Base-by-base conservation (phyloP, 306 rosid genomes). In the Myrica gale region DNA sequence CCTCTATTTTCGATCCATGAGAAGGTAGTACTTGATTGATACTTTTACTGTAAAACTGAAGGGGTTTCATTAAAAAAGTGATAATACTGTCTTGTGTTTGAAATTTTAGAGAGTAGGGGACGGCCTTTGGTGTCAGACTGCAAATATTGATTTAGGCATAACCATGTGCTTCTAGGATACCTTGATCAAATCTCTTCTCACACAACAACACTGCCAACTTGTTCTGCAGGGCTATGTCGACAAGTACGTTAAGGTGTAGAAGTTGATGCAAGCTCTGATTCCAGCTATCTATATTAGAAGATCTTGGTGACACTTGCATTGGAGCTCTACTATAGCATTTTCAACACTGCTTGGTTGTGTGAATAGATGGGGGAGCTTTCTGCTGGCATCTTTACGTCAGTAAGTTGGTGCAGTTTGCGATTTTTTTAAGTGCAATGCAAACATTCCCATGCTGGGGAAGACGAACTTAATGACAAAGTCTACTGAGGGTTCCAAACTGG, bases 151-250 rank as follows among this genome's bases (percentile, higher is more conserved):
- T 63, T 65, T 57, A 51, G 67, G 20, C 37, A 39, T 51, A 65
- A 67, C 58, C 9, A 6, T 63, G 69, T 63, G 19, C 46, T 63
- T 63, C 68, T 39, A 63, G 15, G 20, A 63, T 63, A 7, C 46
- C 39, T 39, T 3, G 37, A 16, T 6, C 13, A 16, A 2, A 41
- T 66, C 39, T n/a, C 4, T 66, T 12, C 9, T 17, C 13, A 9
- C 12, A 17, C 16, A 66, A 23, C 70, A n/a, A 17, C 75, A 60
- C 76, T 68, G 67, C 32, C 74, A 60, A 52, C 62, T 12, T 74
- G 71, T 77, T 82, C 44, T 84, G 77, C 91, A 92, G 96, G 96
- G 96, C 75, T 92, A 92, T 81, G 97, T 92, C 65, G 96, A 92
- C 55, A 92, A 92, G 83, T 91, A 84, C 77, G 94, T 91, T 74